Evolutionary conservation across 2,329 filamentous ascomycete genomes (phyloP).

Genomic region (Sporothrix dimorphospora): DNA sequence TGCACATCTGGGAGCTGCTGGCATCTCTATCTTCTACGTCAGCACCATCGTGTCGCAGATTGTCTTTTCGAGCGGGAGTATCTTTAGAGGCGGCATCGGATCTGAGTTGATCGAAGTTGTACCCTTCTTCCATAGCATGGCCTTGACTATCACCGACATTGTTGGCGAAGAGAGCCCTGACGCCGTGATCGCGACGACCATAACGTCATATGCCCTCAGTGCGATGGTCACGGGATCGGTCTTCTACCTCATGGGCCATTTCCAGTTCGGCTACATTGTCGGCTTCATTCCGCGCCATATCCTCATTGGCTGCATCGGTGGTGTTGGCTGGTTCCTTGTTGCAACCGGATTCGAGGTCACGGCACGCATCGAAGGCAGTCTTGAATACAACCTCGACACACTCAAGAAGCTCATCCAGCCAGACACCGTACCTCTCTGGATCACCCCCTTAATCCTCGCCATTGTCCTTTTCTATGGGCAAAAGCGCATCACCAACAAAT

Average conservation of each 20-base stretch:
- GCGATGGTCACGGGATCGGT: slow-evolving; percentile 88
- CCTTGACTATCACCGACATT: slow-evolving; percentile 76
- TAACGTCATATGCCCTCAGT: slow-evolving; percentile 86
- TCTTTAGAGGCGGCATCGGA: slow-evolving; percentile 87
- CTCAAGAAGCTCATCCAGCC: slow-evolving; percentile 71
- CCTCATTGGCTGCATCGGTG: slow-evolving; percentile 93
- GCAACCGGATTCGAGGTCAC: slow-evolving; percentile 93
- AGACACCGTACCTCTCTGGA: slow-evolving; percentile 82
- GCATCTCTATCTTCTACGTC: slow-evolving; percentile 98
- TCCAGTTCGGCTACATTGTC: slow-evolving; percentile 86
- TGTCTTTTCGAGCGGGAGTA: slow-evolving; percentile 83
- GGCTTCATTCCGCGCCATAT: slow-evolving; percentile 98
- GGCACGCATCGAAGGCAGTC: slow-evolving; percentile 80
- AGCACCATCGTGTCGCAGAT: slow-evolving; percentile 94
- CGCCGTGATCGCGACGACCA: slow-evolving; percentile 90
- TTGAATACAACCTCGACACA: slow-evolving; percentile 79
- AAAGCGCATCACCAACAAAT: slow-evolving; percentile 76
- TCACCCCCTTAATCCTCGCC: slow-evolving; percentile 75
- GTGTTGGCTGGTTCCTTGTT: slow-evolving; percentile 92
- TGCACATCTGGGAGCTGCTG: slow-evolving; percentile 81
- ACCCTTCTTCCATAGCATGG: slow-evolving; percentile 99
- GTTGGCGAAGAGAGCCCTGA: slow-evolving; percentile 81
- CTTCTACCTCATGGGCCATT: slow-evolving; percentile 88
- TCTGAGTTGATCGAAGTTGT: slow-evolving; percentile 99
- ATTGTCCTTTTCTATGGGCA: slow-evolving; percentile 76